A percentile compares a stretch with the other conserved stretches of the same genome.
Conservation (phyloP, 805 yeast species). For the Lipomyces sp. region DNA sequence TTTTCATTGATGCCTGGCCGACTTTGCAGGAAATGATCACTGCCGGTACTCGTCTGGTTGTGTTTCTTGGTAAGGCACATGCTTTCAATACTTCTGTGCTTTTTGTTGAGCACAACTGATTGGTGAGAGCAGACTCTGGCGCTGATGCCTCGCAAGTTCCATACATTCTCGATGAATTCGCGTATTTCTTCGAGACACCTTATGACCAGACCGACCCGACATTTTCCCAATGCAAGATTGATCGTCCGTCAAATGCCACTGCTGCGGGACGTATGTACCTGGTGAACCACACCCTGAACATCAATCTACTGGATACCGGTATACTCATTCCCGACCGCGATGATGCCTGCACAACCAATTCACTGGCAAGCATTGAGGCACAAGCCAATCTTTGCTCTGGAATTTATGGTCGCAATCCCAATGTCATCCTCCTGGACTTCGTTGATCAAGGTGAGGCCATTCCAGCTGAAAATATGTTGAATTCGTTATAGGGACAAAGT, state of each 20-base stretch:
- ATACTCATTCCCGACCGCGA: too few relatives aligned
- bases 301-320: too few relatives aligned
- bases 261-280: conserved; percentile 2
- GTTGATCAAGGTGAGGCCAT: too few relatives aligned
- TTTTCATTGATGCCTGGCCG: neutral
- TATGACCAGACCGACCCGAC: neutral
- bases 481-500: too few relatives aligned
- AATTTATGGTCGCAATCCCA: too few relatives aligned
- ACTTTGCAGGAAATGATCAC: neutral
- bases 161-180: neutral
- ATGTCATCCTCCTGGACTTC: too few relatives aligned
- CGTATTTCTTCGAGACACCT: conserved; percentile 2
- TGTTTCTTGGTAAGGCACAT: conserved; percentile 1
- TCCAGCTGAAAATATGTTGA: too few relatives aligned
- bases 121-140: neutral
- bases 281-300: neutral
- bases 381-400: too few relatives aligned
- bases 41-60: conserved; percentile 7
- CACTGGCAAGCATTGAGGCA: too few relatives aligned
- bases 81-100: neutral
- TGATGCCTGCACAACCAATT: too few relatives aligned
- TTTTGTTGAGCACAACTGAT: neutral
- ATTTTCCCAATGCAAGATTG: conserved; percentile 5
- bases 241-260: conserved; percentile 1
- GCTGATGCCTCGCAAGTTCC: conserved; percentile 1